phyloP scores from a whole-genome alignment of 441 rosid genomes.

The Macaranga tanarius region DNA sequence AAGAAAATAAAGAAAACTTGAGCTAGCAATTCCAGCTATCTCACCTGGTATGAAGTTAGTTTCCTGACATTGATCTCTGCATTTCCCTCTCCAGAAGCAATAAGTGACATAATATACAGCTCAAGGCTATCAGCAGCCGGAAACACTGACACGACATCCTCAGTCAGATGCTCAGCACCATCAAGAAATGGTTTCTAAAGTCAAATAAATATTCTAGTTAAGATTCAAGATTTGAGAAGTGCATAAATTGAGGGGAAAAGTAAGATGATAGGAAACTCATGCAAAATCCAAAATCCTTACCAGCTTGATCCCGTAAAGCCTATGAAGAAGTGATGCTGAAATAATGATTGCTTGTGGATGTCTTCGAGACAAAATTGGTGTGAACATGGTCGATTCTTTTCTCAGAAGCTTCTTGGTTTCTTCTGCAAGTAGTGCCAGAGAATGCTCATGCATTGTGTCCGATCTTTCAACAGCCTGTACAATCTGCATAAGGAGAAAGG shows the following conservation, averaged over 20 bases:
- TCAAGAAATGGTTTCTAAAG: conserved; percentile 96
- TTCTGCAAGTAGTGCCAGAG: conserved; percentile 84
- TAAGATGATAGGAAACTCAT: conserved; percentile 11
- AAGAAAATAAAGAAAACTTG: background rate
- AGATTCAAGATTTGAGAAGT: conserved; percentile 17
- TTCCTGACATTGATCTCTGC: conserved; percentile 68
- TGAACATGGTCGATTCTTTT: conserved; percentile 64
- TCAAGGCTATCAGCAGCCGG: conserved; percentile 95
- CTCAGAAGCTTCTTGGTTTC: conserved; percentile 78
- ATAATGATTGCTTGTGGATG: conserved; percentile 75
- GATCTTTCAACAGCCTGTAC: conserved; percentile 65
- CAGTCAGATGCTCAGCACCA: conserved; percentile 85
- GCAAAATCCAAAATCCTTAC: conserved; percentile 47
- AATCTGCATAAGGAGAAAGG: conserved; percentile 44
- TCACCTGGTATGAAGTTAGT: conserved; percentile 79
- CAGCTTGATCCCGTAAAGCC: conserved; percentile 82
- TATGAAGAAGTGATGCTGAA: conserved; percentile 91
- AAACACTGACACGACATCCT: conserved; percentile 89
- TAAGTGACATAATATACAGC: conserved; percentile 69
- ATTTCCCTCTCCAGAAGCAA: conserved; percentile 63
- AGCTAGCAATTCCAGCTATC: conserved; percentile 22
- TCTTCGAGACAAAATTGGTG: conserved; percentile 81
- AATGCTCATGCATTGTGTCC: conserved; percentile 69
- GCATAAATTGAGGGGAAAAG: conserved; percentile 5
- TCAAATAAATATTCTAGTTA: conserved; percentile 28